Percentiles rank a stretch among this genome's conserved stretches.
Evolutionary conservation across 1,139 yeast genomes (phyloP).

Genomic region (Citeromyces hawaiiensis): DNA sequence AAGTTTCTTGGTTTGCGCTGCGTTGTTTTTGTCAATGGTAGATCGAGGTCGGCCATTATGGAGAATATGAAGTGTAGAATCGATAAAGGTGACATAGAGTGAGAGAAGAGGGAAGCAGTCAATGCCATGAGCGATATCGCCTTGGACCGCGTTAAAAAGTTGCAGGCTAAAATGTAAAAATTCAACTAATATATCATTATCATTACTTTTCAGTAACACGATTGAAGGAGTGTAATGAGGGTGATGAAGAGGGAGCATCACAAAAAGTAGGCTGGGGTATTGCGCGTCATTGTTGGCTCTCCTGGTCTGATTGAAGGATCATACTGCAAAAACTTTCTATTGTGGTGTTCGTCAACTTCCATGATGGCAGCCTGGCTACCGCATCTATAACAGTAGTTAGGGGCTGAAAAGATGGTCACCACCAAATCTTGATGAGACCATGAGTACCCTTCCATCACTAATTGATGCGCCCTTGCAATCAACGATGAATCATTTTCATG

Average conservation of each 20-base stretch:
- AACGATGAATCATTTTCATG: conserved; percentile 71
- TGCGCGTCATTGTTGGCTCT: conserved; percentile 88
- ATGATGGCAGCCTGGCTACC: conserved; percentile 98
- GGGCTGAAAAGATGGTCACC: conserved; percentile 97
- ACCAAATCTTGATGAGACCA: conserved; percentile 63
- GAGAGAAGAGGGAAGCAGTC: conserved; percentile 57
- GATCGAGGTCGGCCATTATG: conserved; percentile 55
- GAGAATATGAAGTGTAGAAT: conserved; percentile 53
- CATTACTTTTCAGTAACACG: conserved; percentile 1
- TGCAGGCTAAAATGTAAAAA: conserved; percentile 9
- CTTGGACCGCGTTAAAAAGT: conserved; percentile 51
- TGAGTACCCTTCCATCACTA: conserved; percentile 90
- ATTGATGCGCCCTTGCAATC: conserved; percentile 94
- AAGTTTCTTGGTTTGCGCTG: conserved; percentile 74
- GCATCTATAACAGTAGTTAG: conserved; percentile 97
- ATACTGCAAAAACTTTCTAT: conserved; percentile 82
- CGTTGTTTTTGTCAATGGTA: conserved; percentile 86
- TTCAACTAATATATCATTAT: conserved; percentile 1
- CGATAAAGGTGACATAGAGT: conserved; percentile 28
- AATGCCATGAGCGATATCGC: conserved; percentile 90
- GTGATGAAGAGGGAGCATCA: conserved; percentile 15
- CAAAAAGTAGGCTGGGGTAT: conserved; percentile 90
- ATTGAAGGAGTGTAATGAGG: background rate
- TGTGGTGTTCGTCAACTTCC: conserved; percentile 93
- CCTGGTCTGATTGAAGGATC: conserved; percentile 95